phyloP scores from a whole-genome alignment of 352 stramenopile genomes.

The Globisporangium polare region DNA sequence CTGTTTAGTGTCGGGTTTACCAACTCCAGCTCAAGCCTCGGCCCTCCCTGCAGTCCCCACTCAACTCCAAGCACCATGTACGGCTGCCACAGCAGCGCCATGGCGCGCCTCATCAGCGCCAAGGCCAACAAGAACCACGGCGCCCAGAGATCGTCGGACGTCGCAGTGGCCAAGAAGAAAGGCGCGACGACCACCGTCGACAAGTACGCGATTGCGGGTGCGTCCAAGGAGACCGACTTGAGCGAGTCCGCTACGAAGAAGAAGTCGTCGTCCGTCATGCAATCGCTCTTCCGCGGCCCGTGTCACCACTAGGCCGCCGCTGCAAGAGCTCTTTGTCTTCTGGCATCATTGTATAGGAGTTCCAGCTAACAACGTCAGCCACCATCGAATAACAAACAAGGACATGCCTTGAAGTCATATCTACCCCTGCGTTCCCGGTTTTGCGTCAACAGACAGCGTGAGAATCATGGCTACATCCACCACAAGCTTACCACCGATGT shows the following conservation, averaged over 20 bases:
- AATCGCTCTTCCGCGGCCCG: slow-evolving; percentile 8
- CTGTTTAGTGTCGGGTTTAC: not conserved
- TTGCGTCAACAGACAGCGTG: too few species aligned
- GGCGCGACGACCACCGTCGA: not conserved
- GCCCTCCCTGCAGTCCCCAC: not conserved
- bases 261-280: slow-evolving; percentile 1
- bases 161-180: not conserved
- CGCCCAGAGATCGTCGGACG: not conserved
- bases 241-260: not conserved
- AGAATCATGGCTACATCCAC: too few species aligned
- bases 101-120: slow-evolving; percentile 6
- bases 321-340: not conserved
- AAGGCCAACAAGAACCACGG: slow-evolving; percentile 1
- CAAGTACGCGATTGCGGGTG: slow-evolving; percentile 8
- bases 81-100: slow-evolving; percentile 10
- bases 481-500: too few species aligned
- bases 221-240: slow-evolving; percentile 7
- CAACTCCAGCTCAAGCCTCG: not conserved
- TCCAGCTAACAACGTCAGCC: too few species aligned
- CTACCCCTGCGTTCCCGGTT: too few species aligned
- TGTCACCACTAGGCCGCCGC: slow-evolving; percentile 7
- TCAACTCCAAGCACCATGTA: not conserved
- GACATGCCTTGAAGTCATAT: too few species aligned
- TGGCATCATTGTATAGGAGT: too few species aligned
- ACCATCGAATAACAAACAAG: too few species aligned